Percentiles rank a stretch among this genome's conserved stretches.
These are phyloP conservation scores for Tricholoma sp. DNA, from an alignment of 768 basidiomycete genomes.

Conservation along the genomic window DNA sequence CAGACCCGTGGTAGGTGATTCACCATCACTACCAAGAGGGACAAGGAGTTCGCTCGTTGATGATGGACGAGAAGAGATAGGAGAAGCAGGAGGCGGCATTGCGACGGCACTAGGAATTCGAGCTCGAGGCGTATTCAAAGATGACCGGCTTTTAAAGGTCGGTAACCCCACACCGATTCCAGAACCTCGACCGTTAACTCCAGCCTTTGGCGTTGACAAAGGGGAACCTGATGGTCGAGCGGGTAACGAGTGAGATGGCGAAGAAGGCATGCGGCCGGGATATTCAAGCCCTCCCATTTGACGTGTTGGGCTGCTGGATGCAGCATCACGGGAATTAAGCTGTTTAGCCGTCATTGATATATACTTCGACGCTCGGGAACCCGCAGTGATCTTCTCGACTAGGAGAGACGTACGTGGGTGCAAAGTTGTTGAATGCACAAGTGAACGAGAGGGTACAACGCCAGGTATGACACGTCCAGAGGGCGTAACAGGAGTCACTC, in stretches of 20 bases:
- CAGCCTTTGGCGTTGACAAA: slow-evolving; percentile 63
- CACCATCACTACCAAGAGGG: background rate
- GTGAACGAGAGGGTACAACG: slow-evolving; percentile 25
- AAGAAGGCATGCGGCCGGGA: slow-evolving; percentile 23
- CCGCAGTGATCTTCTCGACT: slow-evolving; percentile 59
- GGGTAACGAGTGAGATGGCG: slow-evolving; percentile 34
- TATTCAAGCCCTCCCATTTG: slow-evolving; percentile 16
- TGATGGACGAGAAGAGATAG: slow-evolving; percentile 35
- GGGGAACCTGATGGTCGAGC: slow-evolving; percentile 54
- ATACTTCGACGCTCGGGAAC: slow-evolving; percentile 83
- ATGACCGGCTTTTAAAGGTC: slow-evolving; percentile 33
- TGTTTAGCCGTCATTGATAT: slow-evolving; percentile 81
- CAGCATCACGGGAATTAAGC: slow-evolving; percentile 45
- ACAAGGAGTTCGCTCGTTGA: slow-evolving; percentile 29
- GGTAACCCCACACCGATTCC: slow-evolving; percentile 29
- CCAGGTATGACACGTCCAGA: slow-evolving; percentile 34
- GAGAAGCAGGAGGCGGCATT: slow-evolving; percentile 79
- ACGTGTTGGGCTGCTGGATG: slow-evolving; percentile 27
- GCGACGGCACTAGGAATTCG: slow-evolving; percentile 68
- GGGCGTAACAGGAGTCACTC: slow-evolving; percentile 42
- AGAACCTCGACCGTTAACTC: slow-evolving; percentile 28
- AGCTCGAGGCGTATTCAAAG: slow-evolving; percentile 54
- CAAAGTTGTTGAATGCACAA: slow-evolving; percentile 28
- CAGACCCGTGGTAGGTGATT: slow-evolving; percentile 11
- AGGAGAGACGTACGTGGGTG: slow-evolving; percentile 28